phyloP scores from a whole-genome alignment of 2,329 filamentous ascomycete genomes.

The Cucurbitaria berberidis region DNA sequence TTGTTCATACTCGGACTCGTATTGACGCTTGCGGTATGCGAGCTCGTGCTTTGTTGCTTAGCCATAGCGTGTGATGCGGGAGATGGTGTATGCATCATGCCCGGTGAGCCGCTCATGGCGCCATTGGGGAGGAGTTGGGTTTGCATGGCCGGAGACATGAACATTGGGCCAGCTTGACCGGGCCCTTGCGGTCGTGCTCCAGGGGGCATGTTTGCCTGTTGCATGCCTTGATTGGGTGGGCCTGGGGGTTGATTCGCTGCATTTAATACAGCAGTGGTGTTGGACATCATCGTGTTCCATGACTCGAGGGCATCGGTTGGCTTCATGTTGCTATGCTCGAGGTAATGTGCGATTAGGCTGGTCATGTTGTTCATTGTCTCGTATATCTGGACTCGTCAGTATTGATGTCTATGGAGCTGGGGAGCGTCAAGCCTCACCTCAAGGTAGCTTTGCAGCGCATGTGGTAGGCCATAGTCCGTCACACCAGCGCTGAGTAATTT shows the following conservation, averaged over 20 bases:
- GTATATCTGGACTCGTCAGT: conserved; percentile 58
- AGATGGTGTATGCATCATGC: conserved; percentile 54
- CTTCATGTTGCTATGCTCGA: conserved; percentile 59
- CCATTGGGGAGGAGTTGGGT: conserved; percentile 59
- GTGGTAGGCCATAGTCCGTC: conserved; percentile 62
- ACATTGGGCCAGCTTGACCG: conserved; percentile 47
- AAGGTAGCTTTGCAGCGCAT: conserved; percentile 64
- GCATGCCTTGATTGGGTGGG: conserved; percentile 36
- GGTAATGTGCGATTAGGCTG: conserved; percentile 63
- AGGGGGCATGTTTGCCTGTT: conserved; percentile 37
- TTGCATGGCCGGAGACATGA: conserved; percentile 64
- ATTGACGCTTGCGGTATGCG: conserved; percentile 62
- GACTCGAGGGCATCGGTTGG: conserved; percentile 62
- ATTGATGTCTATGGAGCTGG: conserved; percentile 13
- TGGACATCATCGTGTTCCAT: conserved; percentile 55
- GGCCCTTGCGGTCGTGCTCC: conserved; percentile 41
- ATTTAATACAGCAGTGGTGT: conserved; percentile 24
- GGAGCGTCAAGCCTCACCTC: conserved; percentile 59
- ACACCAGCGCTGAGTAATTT: conserved; percentile 55
- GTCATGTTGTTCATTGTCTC: conserved; percentile 71
- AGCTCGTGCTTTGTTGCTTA: conserved; percentile 63
- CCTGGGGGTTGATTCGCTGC: conserved; percentile 13
- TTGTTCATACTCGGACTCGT: conserved; percentile 67
- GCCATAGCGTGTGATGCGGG: conserved; percentile 60
- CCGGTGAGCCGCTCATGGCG: conserved; percentile 58